Conservation (phyloP, 2,329 filamentous ascomycete species). For the Shiraia bambusicola region DNA sequence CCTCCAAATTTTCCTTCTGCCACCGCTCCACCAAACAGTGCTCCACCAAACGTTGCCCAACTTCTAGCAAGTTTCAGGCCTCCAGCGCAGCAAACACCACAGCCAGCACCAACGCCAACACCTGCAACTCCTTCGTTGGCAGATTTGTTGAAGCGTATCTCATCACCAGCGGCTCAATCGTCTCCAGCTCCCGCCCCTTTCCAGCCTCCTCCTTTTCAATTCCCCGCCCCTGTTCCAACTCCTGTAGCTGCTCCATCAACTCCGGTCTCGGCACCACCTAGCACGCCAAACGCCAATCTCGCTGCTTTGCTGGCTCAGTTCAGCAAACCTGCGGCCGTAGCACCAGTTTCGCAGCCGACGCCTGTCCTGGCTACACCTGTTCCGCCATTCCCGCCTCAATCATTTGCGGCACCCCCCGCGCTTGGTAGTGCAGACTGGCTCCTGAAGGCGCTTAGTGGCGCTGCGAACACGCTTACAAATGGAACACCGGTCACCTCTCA, state of each 20-base stretch:
- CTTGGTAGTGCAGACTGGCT: slow-evolving; percentile 34
- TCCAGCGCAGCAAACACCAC: slow-evolving; percentile 21
- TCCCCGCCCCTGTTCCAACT: slow-evolving; percentile 22
- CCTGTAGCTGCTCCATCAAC: slow-evolving; percentile 22
- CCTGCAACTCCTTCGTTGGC: slow-evolving; percentile 29
- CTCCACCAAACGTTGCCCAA: slow-evolving; percentile 33
- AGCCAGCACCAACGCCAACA: slow-evolving; percentile 21
- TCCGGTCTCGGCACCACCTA: slow-evolving; percentile 29
- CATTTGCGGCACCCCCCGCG: slow-evolving; percentile 13
- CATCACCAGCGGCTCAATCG: slow-evolving; percentile 29
- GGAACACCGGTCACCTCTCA: slow-evolving; percentile 27
- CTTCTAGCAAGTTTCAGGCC: slow-evolving; percentile 30
- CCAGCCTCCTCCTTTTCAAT: slow-evolving; percentile 31
- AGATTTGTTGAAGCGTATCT: slow-evolving; percentile 32
- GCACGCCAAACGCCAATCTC: slow-evolving; percentile 31
- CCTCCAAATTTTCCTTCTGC: slow-evolving; percentile 20
- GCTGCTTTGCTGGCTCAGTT: slow-evolving; percentile 38
- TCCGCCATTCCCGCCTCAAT: slow-evolving; percentile 23
- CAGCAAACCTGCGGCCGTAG: slow-evolving; percentile 24
- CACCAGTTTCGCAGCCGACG: slow-evolving; percentile 16
- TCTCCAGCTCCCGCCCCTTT: slow-evolving; percentile 29
- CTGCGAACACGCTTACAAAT: slow-evolving; percentile 30
- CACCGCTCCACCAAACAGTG: slow-evolving; percentile 20
- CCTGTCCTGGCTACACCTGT: slow-evolving; percentile 18
- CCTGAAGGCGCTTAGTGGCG: slow-evolving; percentile 33